Evolutionary conservation across 2,329 filamentous ascomycete species (phyloP), one percentile per base, ranked within the genome.

Genomic region (Gliomastix tumulicola): DNA sequence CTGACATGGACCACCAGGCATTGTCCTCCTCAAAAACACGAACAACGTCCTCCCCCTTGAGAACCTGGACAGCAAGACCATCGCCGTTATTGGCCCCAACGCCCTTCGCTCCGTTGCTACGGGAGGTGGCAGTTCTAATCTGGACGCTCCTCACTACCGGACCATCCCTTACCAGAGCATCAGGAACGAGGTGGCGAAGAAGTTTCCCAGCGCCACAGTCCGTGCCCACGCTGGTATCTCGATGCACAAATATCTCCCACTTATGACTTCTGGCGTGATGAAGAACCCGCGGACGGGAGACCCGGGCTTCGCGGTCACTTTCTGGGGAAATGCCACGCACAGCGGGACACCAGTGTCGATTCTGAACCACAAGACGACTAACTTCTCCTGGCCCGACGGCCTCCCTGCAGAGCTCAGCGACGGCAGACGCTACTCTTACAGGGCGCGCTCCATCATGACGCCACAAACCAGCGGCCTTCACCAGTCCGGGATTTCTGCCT

Each of bases 61-160:
- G 42, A 84, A 81, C 17, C 17, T 28, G 50, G 66, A 72, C 6
- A 79, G 78, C 13, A 77, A 74, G 25, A 28, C 25, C 12, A 68
- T 87, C 40, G 82, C 82, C 5, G 78, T 88, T 13, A 83, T 88
- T 47, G 83, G 84, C 0, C 82, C 82, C 3, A 87, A 87, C 76
- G 82, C 79, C 2, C 73, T 82, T 45, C 78, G 75, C 1, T 82
- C 69, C 44, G 78, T 84, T 67, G 84, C 25, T n/a, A 85, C 48
- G 74, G 78, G 46, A 59, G 71, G 62, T 7, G 6, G 3, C 7
- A 16, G 22, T 11, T 13, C 28, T 17, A 34, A 23, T 22, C 25
- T 8, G 22, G 17, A 11, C 13, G n/a, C n/a, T n/a, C 19, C n/a
- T 6, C 21, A 17, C 11, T 69, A 71, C 23, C 82, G 82, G 22